Conservation (phyloP, 129 eudicot genomes). For the Flaveria robusta region DNA sequence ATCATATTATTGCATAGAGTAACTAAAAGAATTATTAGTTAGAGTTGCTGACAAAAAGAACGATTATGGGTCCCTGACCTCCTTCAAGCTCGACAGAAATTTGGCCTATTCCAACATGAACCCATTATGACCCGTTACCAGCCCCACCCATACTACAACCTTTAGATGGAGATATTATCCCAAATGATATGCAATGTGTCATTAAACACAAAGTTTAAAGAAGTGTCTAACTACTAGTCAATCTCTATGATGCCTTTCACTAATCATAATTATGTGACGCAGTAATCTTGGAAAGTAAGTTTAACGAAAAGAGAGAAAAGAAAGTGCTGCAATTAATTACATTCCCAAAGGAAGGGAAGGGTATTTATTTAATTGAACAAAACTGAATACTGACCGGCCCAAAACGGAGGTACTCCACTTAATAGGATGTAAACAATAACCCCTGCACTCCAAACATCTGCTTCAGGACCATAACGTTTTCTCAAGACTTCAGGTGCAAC, state of each 20-base stretch:
- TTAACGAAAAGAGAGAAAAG: background rate
- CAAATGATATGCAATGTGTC: background rate
- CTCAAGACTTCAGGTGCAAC: constrained; percentile 92
- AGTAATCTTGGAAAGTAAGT: constrained; percentile 13
- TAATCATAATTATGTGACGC: background rate
- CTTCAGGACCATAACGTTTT: constrained; percentile 91
- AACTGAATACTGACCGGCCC: constrained; percentile 70
- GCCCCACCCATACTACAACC: background rate
- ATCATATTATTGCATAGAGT: background rate
- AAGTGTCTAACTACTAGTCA: background rate
- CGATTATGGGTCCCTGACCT: background rate
- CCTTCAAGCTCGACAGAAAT: background rate
- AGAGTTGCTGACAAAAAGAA: too few species aligned
- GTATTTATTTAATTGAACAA: background rate
- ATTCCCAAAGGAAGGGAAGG: background rate
- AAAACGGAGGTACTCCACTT: constrained; percentile 91
- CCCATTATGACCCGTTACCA: background rate
- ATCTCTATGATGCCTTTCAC: background rate
- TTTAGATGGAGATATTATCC: background rate
- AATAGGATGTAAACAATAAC: constrained; percentile 77
- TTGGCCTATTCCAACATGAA: background rate
- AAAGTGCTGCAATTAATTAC: constrained; percentile 6
- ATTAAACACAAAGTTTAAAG: constrained; percentile 1
- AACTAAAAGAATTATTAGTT: too few species aligned
- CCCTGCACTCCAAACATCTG: constrained; percentile 98